A percentile compares a stretch with the other conserved stretches of the same genome.
phyloP scores from a whole-genome alignment of 805 yeast genomes.

The Grigorovia yakushimaensis region DNA sequence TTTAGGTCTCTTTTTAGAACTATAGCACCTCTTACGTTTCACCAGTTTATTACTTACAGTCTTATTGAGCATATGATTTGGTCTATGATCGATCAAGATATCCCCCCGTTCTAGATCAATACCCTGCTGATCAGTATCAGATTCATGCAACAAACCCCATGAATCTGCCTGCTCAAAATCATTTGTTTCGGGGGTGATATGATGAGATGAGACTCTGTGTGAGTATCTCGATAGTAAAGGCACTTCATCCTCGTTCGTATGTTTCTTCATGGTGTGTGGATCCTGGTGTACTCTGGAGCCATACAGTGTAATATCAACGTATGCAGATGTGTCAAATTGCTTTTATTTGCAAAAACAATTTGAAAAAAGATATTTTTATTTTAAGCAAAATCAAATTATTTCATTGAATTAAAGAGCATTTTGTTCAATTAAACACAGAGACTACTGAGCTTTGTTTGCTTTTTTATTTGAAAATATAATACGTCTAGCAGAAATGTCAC shows the following conservation, averaged over 20 bases:
- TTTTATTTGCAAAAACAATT: no score
- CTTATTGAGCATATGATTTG: background rate
- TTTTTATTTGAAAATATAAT: background rate
- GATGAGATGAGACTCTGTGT: slow-evolving; percentile 3
- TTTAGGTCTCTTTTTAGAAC: background rate
- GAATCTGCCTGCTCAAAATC: slow-evolving; percentile 28
- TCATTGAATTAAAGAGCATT: no score
- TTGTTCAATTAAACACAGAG: no score
- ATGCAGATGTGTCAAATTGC: no score
- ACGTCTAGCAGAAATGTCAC: slow-evolving; percentile 17
- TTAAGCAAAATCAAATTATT: no score
- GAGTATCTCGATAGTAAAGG: background rate
- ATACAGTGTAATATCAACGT: no score
- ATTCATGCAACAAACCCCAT: slow-evolving; percentile 27
- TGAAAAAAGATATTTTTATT: no score
- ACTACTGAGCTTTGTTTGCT: background rate
- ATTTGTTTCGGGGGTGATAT: background rate
- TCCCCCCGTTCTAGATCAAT: slow-evolving; percentile 9
- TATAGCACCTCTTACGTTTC: background rate
- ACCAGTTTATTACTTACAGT: background rate
- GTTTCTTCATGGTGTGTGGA: background rate
- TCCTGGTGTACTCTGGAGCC: no score
- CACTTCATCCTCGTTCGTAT: background rate
- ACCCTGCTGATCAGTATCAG: slow-evolving; percentile 12
- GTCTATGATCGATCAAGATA: background rate